Evolutionary conservation across 2,329 filamentous ascomycete genomes (phyloP), one percentile per base, ranked within the genome.

Genomic region (Colletotrichum brevisporum): DNA sequence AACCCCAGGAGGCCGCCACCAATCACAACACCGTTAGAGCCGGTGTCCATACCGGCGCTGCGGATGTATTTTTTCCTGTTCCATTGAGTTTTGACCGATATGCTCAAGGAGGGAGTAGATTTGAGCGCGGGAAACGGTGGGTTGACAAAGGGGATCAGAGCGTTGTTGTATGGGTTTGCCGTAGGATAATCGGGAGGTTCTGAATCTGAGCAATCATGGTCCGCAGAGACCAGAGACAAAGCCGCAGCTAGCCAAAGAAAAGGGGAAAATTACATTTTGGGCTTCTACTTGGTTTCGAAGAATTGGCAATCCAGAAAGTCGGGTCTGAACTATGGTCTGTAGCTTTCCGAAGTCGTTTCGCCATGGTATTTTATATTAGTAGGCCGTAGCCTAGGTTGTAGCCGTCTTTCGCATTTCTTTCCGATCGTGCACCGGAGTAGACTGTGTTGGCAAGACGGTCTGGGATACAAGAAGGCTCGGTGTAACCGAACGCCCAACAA

Each of bases 21-120:
- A 13, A 65, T 47, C 47, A 65, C 48, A 24, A 65, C 15, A 2
- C 62, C 54, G 3, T 54, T 59, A 1, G 62, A 65, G 1, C 62
- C 62, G 13, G 62, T 59, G 54, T 65, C 62, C 54, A 65, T 65
- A 12, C 54, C 62, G 26, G 62, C 62, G 9, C 43, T 13, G n/a
- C 36, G 10, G 26, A 65, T 45, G n/a, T 5, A 47, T 13, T 47
- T 26, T 5, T 45, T 10, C 36, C 26, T 26, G 21, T 41, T 45
- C 31, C 39, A 58, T 57, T 57, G 36, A 24, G 61, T 64, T 12
- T 21, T 31, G 18, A 64, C 24, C 2, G 62, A 53, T 8, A 64
- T 36, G 15, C 24, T 24, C 4, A 64, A 16, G 10, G 39, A 45
- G 0, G 54, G 62, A 3, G 54, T 53, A 8, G 1, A 27, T 1